Percentiles rank a stretch among this genome's conserved stretches.
Conservation (phyloP, 805 yeast genomes). For the Soucietia sequanensis region DNA sequence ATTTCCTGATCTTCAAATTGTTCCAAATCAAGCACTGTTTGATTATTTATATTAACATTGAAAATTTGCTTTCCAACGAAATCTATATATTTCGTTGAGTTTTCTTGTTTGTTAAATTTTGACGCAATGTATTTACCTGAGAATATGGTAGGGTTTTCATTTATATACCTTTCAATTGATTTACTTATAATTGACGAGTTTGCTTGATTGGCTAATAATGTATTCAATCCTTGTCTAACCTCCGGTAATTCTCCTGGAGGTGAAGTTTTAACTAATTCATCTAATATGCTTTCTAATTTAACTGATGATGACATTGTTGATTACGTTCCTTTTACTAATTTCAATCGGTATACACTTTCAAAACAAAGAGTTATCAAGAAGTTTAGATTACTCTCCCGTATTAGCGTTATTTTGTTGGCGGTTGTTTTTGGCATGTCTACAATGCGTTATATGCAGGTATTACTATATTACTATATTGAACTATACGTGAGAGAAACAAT, state of each 20-base stretch:
- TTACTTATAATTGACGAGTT: conserved; percentile 20
- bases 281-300: conserved; percentile 24
- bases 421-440: too few relatives aligned
- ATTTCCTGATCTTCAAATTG: conserved; percentile 21
- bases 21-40: conserved; percentile 54
- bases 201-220: conserved; percentile 20
- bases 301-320: conserved; percentile 23
- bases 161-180: conserved; percentile 27
- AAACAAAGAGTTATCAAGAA: too few relatives aligned
- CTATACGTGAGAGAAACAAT: too few relatives aligned
- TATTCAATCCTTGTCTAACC: conserved; percentile 22
- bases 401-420: too few relatives aligned
- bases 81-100: conserved; percentile 52
- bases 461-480: too few relatives aligned
- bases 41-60: conserved; percentile 55
- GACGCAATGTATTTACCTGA: conserved; percentile 31
- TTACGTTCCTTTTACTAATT: too few relatives aligned
- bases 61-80: conserved; percentile 46
- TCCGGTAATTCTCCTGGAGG: conserved; percentile 40
- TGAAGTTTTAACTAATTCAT: conserved; percentile 29
- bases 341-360: too few relatives aligned
- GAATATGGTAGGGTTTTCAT: conserved; percentile 28
- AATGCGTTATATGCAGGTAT: too few relatives aligned
- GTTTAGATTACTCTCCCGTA: too few relatives aligned
- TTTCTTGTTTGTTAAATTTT: conserved; percentile 27